Evolutionary conservation across 2,329 filamentous ascomycete species (phyloP).

Genomic region (Penicillium sp.): DNA sequence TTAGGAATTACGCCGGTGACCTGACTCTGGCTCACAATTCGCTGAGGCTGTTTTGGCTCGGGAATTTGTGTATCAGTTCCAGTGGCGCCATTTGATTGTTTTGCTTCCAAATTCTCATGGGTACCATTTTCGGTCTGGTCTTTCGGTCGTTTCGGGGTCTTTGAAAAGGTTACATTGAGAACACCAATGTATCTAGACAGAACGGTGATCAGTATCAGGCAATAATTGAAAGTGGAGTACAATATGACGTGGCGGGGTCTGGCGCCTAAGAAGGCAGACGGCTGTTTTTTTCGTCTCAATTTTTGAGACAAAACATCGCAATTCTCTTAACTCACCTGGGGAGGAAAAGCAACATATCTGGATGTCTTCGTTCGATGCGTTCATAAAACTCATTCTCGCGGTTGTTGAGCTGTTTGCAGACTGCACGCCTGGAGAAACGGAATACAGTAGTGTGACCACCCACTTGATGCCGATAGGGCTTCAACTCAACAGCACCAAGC

Average conservation of each 20-base stretch:
- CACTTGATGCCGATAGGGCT: slow-evolving; percentile 96
- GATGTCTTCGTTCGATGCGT: slow-evolving; percentile 86
- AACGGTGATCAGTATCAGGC: background rate
- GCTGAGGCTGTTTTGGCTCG: slow-evolving; percentile 38
- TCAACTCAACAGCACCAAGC: slow-evolving; percentile 88
- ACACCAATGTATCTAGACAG: slow-evolving; percentile 84
- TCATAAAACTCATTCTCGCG: slow-evolving; percentile 99
- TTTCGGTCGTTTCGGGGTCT: slow-evolving; percentile 65
- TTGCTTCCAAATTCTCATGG: slow-evolving; percentile 3
- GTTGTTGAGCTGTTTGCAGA: slow-evolving; percentile 98
- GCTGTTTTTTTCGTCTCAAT: background rate
- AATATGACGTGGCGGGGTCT: background rate
- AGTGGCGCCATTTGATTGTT: slow-evolving; percentile 12
- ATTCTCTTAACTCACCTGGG: slow-evolving; percentile 64
- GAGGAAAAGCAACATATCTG: slow-evolving; percentile 84
- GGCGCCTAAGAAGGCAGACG: background rate
- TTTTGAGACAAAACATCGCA: background rate
- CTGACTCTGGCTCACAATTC: slow-evolving; percentile 73
- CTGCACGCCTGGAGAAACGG: slow-evolving; percentile 89
- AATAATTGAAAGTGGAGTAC: background rate
- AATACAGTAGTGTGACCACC: slow-evolving; percentile 95
- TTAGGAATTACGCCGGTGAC: slow-evolving; percentile 74
- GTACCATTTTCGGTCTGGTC: slow-evolving; percentile 21
- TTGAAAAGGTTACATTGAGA: slow-evolving; percentile 91
- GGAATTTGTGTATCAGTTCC: slow-evolving; percentile 13